Base-by-base conservation (phyloP, 1,284 basidiomycete genomes). In the Sporisorium iseilematis-ciliati region DNA sequence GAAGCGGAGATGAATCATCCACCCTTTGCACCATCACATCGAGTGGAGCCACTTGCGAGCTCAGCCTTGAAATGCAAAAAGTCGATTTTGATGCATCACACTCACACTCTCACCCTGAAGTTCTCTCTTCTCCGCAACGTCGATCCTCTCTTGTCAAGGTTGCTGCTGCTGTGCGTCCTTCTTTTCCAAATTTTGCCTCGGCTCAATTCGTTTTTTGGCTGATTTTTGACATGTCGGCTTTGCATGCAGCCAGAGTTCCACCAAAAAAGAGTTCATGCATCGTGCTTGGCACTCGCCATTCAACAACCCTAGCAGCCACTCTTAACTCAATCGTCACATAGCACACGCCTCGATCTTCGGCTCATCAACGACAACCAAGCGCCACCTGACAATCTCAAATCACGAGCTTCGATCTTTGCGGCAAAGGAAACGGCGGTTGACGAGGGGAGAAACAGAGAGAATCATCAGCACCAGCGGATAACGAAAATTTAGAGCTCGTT, bases 111-210 rank as follows among this genome's bases (percentile, higher is more conserved):
- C 23, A 12, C 23, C 3, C 43, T n/a, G n/a, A n/a, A n/a, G n/a
- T n/a, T n/a, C n/a, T n/a, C n/a, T n/a, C 43, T 45, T 45, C 23
- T 46, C 45, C 45, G 45, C 45, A 46, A 14, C 26, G 45, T 45
- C 43, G 21, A 25, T 45, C 23, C 43, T 4, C 23, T n/a, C n/a
- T n/a, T n/a, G 5, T 29, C 29, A 29, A 8, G 29, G 29, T 8
- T 5, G 29, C 29, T 10, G 21, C 43, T 45, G 25, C 25, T 26
- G 12, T 14, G 14, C 45, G 4, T n/a, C 16, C 14, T 26, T 18
- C 10, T 46, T 29, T 26, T 26, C n/a, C 4, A 4, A n/a, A 41
- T 42, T 42, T 55, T 57, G 57, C 53, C 63, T 50, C 63, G 56
- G 45, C 63, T 58, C 51, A 62, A 62, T 58, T 51, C 18, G 7